A percentile compares a stretch with the other conserved stretches of the same genome.
These are phyloP conservation scores for Isoetes taiwanensis DNA, from an alignment of 75 land plant genomes.

Conservation along the genomic window DNA sequence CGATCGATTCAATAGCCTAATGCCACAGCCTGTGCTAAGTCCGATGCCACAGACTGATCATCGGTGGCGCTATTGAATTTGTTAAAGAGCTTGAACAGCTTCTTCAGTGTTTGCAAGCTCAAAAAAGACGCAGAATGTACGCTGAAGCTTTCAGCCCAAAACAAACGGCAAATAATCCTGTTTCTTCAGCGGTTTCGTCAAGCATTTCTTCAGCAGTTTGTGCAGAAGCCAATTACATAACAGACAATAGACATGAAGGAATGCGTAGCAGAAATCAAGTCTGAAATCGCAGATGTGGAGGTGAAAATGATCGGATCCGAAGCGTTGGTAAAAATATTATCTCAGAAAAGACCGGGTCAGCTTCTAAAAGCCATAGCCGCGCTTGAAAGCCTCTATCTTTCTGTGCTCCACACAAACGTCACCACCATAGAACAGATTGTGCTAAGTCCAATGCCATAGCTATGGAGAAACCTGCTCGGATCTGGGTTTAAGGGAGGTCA, in stretches of 20 bases:
- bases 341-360: not conserved
- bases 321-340: not conserved
- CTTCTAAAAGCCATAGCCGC: not conserved
- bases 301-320: constrained; percentile 3
- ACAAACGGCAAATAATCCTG: too few relatives aligned
- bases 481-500: too few relatives aligned
- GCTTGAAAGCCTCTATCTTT: not conserved
- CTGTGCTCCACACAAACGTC: not conserved
- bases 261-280: not conserved
- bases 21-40: too few relatives aligned
- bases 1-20: too few relatives aligned
- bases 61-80: constrained; percentile 4
- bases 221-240: too few relatives aligned
- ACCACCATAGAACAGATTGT: constrained; percentile 6
- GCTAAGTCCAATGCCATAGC: too few relatives aligned
- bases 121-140: not conserved
- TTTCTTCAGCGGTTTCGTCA: too few relatives aligned
- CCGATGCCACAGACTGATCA: too few relatives aligned
- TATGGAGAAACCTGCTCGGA: too few relatives aligned
- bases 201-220: too few relatives aligned
- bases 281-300: constrained; percentile 1
- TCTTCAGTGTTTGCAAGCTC: constrained; percentile 2
- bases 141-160: constrained; percentile 2
- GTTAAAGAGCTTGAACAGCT: constrained; percentile 7
- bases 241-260: not conserved